Conservation (phyloP, 176 grass and related monocot genomes). For the Rhipidocladum racemiflorum region DNA sequence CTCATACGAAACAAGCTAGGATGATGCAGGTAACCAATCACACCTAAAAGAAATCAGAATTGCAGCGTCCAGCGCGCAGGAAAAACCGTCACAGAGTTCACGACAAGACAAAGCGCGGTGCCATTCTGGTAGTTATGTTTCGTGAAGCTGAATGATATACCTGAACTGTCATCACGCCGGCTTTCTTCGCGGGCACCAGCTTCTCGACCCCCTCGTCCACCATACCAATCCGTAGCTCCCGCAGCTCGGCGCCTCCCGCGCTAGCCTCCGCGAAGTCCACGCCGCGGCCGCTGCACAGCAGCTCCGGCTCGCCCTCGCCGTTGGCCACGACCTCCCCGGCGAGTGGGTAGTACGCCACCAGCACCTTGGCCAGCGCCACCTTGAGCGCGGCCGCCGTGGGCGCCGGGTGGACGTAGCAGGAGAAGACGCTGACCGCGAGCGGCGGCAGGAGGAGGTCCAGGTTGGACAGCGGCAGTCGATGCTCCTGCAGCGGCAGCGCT, state of each 20-base stretch:
- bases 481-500: slow-evolving; percentile 41
- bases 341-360: slow-evolving; percentile 63
- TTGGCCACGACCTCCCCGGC: slow-evolving; percentile 53
- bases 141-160: not conserved
- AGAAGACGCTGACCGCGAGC: slow-evolving; percentile 62
- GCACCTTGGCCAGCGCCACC: slow-evolving; percentile 49
- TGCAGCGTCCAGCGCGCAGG: too few species aligned
- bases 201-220: slow-evolving; percentile 53
- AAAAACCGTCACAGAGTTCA: too few species aligned
- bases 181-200: slow-evolving; percentile 54
- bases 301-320: slow-evolving; percentile 59
- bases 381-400: slow-evolving; percentile 38
- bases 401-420: slow-evolving; percentile 53
- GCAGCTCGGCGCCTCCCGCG: slow-evolving; percentile 29
- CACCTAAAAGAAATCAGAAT: too few species aligned
- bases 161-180: slow-evolving; percentile 55
- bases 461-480: slow-evolving; percentile 59
- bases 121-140: too few species aligned
- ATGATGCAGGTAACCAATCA: too few species aligned
- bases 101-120: too few species aligned
- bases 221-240: slow-evolving; percentile 37
- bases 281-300: slow-evolving; percentile 65
- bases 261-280: slow-evolving; percentile 50
- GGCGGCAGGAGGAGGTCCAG: slow-evolving; percentile 69
- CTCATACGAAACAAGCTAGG: too few species aligned